Evolutionary conservation across 768 basidiomycete species (phyloP), one percentile per base, ranked within the genome.

Genomic region (Rickenella mellea): DNA sequence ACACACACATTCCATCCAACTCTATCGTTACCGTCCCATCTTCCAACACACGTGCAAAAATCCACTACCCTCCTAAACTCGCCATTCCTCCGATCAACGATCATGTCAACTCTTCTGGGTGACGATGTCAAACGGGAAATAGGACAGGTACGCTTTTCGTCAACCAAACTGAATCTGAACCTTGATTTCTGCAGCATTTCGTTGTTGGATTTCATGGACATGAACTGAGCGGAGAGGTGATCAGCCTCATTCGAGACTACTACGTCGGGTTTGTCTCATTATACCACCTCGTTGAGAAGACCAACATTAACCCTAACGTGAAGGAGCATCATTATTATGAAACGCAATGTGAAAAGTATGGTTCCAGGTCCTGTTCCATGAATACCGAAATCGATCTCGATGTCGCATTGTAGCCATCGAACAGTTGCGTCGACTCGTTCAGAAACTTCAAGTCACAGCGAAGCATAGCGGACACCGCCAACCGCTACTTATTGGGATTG

Each of bases 131-230:
- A 42, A 39, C 51, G 55, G n/a, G 56, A 61, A 45, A 54, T 73
- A 17, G 71, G 71, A 21, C 70, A 72, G 60, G 70, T 68, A 53
- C 20, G 44, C 40, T 4, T 1, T 8, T n/a, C n/a, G 9, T 25
- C 10, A n/a, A 27, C 28, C 9, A 21, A 8, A 27, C n/a, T 32
- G 20, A 15, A 9, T 4, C 10, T 20, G 20, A 21, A 2, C 37
- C 22, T 10, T 17, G 27, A 19, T 36, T 19, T 37, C 7, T 32
- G n/a, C 47, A 83, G 79, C 81, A 83, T 54, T 82, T 85, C 50
- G 76, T 85, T 11, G 64, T 80, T 47, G 82, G 83, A 14, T 83
- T 83, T 55, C 76, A 78, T 52, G 80, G 80, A 3, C 58, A 69
- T 27, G 61, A 71, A 39, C 58, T 71, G 26, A 73, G 61, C 46